These are phyloP conservation scores for Mrakia gelida DNA, from an alignment of 768 basidiomycete species.

Conservation along the genomic window DNA sequence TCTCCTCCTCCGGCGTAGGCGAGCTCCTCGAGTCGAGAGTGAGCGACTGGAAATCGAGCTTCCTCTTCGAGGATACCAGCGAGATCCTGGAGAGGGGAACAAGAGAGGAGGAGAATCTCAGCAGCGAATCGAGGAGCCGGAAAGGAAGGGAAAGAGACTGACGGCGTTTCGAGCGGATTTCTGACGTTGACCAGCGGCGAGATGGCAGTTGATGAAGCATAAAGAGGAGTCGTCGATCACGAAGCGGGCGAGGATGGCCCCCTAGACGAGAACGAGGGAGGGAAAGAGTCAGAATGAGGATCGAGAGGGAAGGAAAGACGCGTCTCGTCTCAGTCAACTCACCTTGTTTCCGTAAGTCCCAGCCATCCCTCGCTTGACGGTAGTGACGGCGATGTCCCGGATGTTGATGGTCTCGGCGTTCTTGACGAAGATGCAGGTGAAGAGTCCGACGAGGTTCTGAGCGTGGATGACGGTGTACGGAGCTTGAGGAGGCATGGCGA, in stretches of 20 bases:
- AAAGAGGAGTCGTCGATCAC: constrained; percentile 87
- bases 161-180: constrained; percentile 69
- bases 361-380: constrained; percentile 86
- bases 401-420: constrained; percentile 57
- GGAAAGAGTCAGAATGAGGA: not conserved
- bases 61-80: constrained; percentile 82
- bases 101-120: not conserved
- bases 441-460: constrained; percentile 79
- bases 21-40: constrained; percentile 49
- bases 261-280: constrained; percentile 49
- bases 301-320: not conserved
- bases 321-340: constrained; percentile 33
- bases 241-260: constrained; percentile 80
- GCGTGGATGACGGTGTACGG: constrained; percentile 77
- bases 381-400: constrained; percentile 67
- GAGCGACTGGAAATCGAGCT: constrained; percentile 54
- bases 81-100: constrained; percentile 52
- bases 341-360: constrained; percentile 96
- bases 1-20: constrained; percentile 86
- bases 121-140: not conserved
- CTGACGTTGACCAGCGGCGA: constrained; percentile 82
- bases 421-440: constrained; percentile 66
- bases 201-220: constrained; percentile 94
- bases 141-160: not conserved
- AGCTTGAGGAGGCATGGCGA: constrained; percentile 66